Percentiles rank a stretch among this genome's conserved stretches.
phyloP scores from a whole-genome alignment of 2,329 filamentous ascomycete species.

The Calonectria honghensis region DNA sequence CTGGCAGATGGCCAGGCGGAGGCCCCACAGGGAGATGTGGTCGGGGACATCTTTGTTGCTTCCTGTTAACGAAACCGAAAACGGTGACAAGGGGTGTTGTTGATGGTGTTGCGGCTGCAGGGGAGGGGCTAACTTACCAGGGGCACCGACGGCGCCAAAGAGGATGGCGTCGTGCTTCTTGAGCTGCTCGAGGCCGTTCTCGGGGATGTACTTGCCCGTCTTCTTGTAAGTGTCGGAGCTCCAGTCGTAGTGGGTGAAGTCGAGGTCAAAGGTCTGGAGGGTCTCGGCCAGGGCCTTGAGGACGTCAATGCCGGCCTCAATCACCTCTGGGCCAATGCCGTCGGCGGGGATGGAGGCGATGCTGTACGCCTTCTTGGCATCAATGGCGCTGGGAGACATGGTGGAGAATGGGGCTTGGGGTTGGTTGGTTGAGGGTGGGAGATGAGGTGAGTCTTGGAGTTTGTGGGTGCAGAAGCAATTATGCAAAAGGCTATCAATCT shows the following conservation, averaged over 20 bases:
- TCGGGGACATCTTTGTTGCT: constrained; percentile 72
- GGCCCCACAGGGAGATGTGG: constrained; percentile 79
- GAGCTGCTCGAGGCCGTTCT: constrained; percentile 60
- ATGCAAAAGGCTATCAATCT: constrained; percentile 24
- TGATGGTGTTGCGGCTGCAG: background rate
- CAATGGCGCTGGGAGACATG: constrained; percentile 52
- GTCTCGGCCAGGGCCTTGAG: constrained; percentile 72
- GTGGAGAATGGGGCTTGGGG: constrained; percentile 15
- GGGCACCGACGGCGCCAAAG: constrained; percentile 79
- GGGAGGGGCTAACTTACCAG: constrained; percentile 56
- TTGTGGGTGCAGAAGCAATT: constrained; percentile 29
- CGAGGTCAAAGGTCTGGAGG: constrained; percentile 75
- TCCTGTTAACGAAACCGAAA: constrained; percentile 3
- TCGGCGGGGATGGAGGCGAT: constrained; percentile 78
- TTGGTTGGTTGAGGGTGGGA: background rate
- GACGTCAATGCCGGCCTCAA: constrained; percentile 76
- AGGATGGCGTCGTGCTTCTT: constrained; percentile 74
- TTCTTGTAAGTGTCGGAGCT: constrained; percentile 79
- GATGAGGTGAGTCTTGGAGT: constrained; percentile 14
- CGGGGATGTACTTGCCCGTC: constrained; percentile 72
- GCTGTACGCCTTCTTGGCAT: constrained; percentile 63
- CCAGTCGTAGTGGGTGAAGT: constrained; percentile 80
- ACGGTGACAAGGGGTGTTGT: background rate
- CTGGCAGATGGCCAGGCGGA: constrained; percentile 79
- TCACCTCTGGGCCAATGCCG: constrained; percentile 79